These are phyloP conservation scores for Potentilla sterilis DNA, from an alignment of 306 rosid genomes.

Conservation along the genomic window DNA sequence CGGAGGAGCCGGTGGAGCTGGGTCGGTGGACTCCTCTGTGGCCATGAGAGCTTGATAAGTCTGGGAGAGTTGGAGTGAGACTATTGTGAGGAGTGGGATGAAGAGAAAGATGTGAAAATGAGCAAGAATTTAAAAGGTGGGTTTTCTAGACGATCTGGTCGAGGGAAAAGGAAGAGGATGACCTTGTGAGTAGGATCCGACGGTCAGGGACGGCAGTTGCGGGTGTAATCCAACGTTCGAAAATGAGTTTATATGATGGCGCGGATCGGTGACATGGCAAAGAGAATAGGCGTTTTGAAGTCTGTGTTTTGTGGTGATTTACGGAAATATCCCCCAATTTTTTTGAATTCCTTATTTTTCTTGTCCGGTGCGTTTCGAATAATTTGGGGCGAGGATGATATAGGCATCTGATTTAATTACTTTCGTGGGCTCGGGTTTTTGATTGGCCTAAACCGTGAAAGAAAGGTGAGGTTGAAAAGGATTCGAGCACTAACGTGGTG, in stretches of 20 bases:
- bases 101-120: constrained; percentile 9
- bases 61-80: not conserved
- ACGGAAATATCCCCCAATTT: constrained; percentile 11
- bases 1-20: not conserved
- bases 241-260: not conserved
- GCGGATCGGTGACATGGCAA: constrained; percentile 46
- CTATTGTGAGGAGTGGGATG: constrained; percentile 25
- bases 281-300: not conserved
- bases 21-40: constrained; percentile 23
- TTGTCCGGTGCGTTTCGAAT: constrained; percentile 10
- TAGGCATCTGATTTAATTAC: not conserved
- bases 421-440: not conserved
- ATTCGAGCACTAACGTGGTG: not conserved
- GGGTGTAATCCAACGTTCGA: constrained; percentile 23
- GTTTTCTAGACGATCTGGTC: constrained; percentile 29
- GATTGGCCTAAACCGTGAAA: constrained; percentile 12
- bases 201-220: constrained; percentile 33
- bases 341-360: constrained; percentile 21
- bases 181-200: constrained; percentile 22
- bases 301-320: not conserved
- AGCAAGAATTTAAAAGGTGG: constrained; percentile 35
- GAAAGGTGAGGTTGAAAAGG: not conserved
- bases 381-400: not conserved
- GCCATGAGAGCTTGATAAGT: constrained; percentile 30
- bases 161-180: constrained; percentile 19